Percentiles rank a stretch among this genome's conserved stretches.
Evolutionary conservation across 78 protist species (phyloP).

Genomic region (Blattamonas nauphoetae): DNA sequence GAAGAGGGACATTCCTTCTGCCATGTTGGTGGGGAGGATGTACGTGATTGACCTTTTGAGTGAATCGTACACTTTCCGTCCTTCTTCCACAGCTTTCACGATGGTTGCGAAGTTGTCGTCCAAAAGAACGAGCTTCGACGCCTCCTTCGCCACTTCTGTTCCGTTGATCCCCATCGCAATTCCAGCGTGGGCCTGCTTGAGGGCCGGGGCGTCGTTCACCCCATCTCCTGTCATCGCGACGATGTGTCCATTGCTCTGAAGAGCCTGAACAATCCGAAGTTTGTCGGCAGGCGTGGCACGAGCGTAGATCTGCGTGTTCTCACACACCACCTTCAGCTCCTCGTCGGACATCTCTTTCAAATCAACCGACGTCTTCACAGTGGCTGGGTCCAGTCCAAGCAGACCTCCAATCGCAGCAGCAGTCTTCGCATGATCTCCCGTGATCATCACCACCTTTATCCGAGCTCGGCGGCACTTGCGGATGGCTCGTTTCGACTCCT

Average conservation of each 20-base stretch:
- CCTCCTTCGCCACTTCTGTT: constrained; percentile 15
- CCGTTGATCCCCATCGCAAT: constrained; percentile 10
- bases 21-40: constrained; percentile 65
- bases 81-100: constrained; percentile 78
- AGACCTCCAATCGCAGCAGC: background rate
- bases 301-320: background rate
- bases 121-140: constrained; percentile 39
- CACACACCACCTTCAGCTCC: background rate
- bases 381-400: background rate
- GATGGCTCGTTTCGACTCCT: constrained; percentile 1
- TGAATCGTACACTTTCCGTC: constrained; percentile 63
- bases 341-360: background rate
- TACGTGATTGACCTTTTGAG: constrained; percentile 60
- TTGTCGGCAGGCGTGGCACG: constrained; percentile 6
- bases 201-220: constrained; percentile 24
- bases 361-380: background rate
- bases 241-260: background rate
- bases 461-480: background rate
- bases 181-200: background rate
- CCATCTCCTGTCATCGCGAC: constrained; percentile 18
- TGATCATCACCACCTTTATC: constrained; percentile 9
- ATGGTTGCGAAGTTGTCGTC: constrained; percentile 97
- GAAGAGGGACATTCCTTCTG: constrained; percentile 42
- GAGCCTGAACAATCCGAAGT: background rate
- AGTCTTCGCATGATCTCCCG: constrained; percentile 2